phyloP scores from a whole-genome alignment of 805 yeast species.

The Hanseniaspora mollemarum region DNA sequence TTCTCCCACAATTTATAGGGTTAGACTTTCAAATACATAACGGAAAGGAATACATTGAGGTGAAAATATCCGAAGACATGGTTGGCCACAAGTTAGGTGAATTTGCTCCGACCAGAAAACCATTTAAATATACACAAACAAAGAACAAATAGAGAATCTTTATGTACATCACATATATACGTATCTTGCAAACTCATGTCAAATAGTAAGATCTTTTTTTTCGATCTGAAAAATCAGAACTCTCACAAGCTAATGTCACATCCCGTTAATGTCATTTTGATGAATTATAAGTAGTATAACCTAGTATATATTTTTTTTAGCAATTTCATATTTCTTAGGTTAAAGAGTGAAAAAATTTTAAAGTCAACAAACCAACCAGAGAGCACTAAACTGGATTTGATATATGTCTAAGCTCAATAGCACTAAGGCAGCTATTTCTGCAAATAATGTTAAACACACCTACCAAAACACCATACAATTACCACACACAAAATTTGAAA shows the following conservation, averaged over 20 bases:
- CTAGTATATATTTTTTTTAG: too few relatives aligned
- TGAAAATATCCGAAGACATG: slow-evolving; percentile 86
- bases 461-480: slow-evolving; percentile 47
- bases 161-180: not conserved
- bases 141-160: slow-evolving; percentile 38
- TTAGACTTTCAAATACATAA: slow-evolving; percentile 89
- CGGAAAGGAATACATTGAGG: slow-evolving; percentile 84
- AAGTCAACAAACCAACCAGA: too few relatives aligned
- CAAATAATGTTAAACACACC: slow-evolving; percentile 22
- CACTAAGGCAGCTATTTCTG: not conserved
- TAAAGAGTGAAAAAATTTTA: not conserved
- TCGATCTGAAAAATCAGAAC: not conserved
- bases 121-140: slow-evolving; percentile 68
- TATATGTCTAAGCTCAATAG: not conserved
- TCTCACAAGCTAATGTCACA: not conserved
- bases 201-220: not conserved
- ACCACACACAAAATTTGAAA: slow-evolving; percentile 60
- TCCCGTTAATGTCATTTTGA: not conserved
- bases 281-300: too few relatives aligned
- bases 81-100: slow-evolving; percentile 93
- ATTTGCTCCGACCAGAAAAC: slow-evolving; percentile 87
- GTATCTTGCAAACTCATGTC: not conserved
- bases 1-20: slow-evolving; percentile 92
- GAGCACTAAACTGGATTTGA: too few relatives aligned
- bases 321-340: not conserved